phyloP scores from a whole-genome alignment of 2,329 filamentous ascomycete genomes.

The Sporothrix mexicana region DNA sequence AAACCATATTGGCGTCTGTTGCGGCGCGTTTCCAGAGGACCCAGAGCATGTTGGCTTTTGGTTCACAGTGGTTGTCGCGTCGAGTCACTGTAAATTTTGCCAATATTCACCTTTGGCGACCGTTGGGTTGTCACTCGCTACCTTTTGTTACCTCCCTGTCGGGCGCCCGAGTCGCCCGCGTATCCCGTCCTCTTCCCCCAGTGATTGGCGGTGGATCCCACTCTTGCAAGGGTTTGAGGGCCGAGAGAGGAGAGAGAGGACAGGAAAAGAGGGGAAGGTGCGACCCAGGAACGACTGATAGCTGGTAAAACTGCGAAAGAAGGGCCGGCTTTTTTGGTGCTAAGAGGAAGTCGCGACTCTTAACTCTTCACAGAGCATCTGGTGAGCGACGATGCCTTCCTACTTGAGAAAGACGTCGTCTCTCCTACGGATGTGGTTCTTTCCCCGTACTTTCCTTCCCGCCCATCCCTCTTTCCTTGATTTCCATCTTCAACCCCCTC shows the following conservation, averaged over 20 bases:
- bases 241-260: not conserved
- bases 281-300: conserved; percentile 9
- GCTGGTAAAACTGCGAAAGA: conserved; percentile 8
- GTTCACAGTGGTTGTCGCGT: no score
- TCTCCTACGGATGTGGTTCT: not conserved
- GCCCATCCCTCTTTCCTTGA: conserved; percentile 19
- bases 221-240: not conserved
- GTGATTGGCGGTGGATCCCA: conserved; percentile 24
- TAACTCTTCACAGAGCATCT: not conserved
- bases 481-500: not conserved
- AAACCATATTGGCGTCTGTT: conserved; percentile 12
- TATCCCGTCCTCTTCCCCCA: not conserved
- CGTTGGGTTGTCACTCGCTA: not conserved
- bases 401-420: not conserved
- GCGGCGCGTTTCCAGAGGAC: conserved; percentile 3
- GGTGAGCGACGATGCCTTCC: conserved; percentile 18
- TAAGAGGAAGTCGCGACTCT: not conserved
- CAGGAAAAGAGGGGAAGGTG: conserved; percentile 26
- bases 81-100: not conserved
- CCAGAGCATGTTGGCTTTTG: not conserved
- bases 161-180: not conserved
- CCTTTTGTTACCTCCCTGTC: not conserved
- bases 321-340: conserved; percentile 13
- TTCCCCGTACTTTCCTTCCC: conserved; percentile 21
- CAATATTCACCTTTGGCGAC: not conserved